These are phyloP conservation scores for Phytophthora multivora DNA, from an alignment of 352 stramenopile species.

Conservation along the genomic window DNA sequence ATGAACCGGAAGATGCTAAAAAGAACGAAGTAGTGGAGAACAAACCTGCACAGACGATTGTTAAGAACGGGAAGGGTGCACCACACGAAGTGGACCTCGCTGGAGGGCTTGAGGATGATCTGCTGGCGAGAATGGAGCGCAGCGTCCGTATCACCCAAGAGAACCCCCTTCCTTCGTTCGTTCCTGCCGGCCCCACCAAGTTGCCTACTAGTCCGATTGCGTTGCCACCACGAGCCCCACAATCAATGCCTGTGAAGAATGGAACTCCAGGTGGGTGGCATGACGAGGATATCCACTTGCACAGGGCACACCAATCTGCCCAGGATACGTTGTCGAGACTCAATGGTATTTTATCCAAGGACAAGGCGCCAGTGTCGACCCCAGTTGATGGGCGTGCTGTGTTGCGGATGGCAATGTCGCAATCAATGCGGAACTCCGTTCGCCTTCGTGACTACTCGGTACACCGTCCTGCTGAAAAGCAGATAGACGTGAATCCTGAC, in stretches of 20 bases:
- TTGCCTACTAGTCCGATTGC: slow-evolving; percentile 60
- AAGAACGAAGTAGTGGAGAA: slow-evolving; percentile 16
- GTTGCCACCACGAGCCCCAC: slow-evolving; percentile 30
- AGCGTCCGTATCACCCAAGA: slow-evolving; percentile 37
- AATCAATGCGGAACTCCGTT: slow-evolving; percentile 63
- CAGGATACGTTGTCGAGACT: slow-evolving; percentile 69
- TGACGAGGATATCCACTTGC: slow-evolving; percentile 58
- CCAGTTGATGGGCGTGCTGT: slow-evolving; percentile 35
- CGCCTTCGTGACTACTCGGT: slow-evolving; percentile 67
- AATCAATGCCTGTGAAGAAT: slow-evolving; percentile 28
- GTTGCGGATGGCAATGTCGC: slow-evolving; percentile 52
- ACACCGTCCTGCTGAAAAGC: slow-evolving; percentile 30
- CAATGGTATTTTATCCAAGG: slow-evolving; percentile 63
- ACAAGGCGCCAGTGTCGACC: slow-evolving; percentile 27
- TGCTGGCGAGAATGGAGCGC: slow-evolving; percentile 40
- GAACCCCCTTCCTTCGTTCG: slow-evolving; percentile 20
- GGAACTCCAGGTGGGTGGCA: slow-evolving; percentile 31
- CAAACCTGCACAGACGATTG: slow-evolving; percentile 12
- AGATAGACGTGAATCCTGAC: slow-evolving; percentile 65
- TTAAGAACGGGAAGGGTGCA: slow-evolving; percentile 27
- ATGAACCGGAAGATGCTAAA: slow-evolving; percentile 19
- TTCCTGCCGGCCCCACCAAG: slow-evolving; percentile 2
- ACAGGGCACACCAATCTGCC: slow-evolving; percentile 60
- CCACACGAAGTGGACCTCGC: slow-evolving; percentile 37
- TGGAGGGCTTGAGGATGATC: slow-evolving; percentile 30